These are phyloP conservation scores for Lolium multiflorum DNA, from an alignment of 176 grass and related monocot genomes.

Conservation along the genomic window DNA sequence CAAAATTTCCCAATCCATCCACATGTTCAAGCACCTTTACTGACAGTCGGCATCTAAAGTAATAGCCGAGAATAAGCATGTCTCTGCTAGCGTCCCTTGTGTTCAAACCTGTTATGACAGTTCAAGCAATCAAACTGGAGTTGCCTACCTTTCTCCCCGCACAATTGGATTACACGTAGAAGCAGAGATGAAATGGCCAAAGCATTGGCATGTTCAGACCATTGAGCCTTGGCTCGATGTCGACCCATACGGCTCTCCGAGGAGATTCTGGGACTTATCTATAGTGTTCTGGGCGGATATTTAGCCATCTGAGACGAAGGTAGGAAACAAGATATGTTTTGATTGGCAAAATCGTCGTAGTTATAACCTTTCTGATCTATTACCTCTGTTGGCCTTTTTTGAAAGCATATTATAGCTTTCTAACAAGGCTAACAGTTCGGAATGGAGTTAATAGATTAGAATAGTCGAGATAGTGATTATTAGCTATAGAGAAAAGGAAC, in stretches of 20 bases:
- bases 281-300: background rate
- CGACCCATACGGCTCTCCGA: conserved; percentile 64
- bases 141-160: conserved; percentile 73
- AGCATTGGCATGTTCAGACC: no score
- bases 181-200: conserved; percentile 16
- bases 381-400: no score
- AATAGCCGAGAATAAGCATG: conserved; percentile 65
- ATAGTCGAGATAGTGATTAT: no score
- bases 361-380: conserved; percentile 34
- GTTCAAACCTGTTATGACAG: conserved; percentile 72
- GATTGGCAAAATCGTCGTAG: conserved; percentile 28
- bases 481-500: background rate
- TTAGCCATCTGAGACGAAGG: no score
- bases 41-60: conserved; percentile 2
- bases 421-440: no score
- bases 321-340: background rate
- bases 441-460: no score
- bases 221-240: conserved; percentile 56
- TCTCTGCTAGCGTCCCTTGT: conserved; percentile 73
- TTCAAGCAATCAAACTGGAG: conserved; percentile 72
- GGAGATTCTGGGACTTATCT: conserved; percentile 47
- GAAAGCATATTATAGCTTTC: no score
- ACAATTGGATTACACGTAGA: conserved; percentile 41
- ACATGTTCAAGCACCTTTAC: background rate
- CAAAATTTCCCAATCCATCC: background rate